These are phyloP conservation scores for Paulinella micropora DNA, from an alignment of 78 protist species.

Conservation along the genomic window DNA sequence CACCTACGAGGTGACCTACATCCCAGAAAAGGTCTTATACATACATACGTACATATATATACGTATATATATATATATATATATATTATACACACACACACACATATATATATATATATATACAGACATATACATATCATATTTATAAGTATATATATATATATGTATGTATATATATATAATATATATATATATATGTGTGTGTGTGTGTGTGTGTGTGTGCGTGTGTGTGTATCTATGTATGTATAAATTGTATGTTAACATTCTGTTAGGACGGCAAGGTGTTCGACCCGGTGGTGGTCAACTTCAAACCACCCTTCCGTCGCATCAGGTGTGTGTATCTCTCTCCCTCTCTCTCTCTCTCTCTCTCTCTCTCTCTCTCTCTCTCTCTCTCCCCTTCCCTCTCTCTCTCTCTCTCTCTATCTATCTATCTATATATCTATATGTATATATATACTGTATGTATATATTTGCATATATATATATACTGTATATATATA, in stretches of 20 bases:
- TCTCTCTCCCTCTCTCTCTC: no score
- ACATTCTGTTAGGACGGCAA: no score
- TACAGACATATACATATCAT: background rate
- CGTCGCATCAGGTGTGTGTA: no score
- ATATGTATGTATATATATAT: background rate
- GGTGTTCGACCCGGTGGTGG: no score
- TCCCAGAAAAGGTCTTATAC: background rate
- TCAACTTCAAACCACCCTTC: no score
- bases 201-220: background rate
- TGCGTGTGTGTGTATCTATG: no score
- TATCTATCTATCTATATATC: background rate
- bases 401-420: no score
- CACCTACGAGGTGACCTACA: background rate
- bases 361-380: no score
- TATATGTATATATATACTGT: background rate
- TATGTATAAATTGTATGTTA: background rate
- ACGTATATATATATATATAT: background rate
- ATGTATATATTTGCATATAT: no score
- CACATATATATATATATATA: background rate
- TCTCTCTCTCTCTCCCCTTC: no score
- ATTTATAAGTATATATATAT: background rate
- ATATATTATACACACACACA: background rate
- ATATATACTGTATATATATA: background rate
- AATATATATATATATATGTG: background rate
- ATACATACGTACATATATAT: background rate